Evolutionary conservation across 73 alveolate genomes (phyloP), one percentile per base, ranked within the genome.

Genomic region (Urostyla sp.): DNA sequence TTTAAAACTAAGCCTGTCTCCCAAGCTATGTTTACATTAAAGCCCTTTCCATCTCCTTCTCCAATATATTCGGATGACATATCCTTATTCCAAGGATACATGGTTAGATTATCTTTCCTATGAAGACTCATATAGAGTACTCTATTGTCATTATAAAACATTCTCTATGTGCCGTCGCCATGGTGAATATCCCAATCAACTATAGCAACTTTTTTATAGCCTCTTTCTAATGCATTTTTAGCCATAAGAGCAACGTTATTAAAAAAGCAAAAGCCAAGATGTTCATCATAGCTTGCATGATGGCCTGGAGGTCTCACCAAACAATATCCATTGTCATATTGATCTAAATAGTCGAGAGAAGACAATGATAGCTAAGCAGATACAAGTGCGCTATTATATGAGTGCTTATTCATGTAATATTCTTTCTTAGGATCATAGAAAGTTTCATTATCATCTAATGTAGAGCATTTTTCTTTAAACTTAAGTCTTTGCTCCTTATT

Each of bases 141-240:
- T 85, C 91, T 76, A 0, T 72, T 72, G 45, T 82, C 90, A 31
- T 55, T 21, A 52, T 78, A 80, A 84, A 93, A 93, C 48, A 93
- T 91, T 35, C 80, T 60, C 51, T 93, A 96, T 0, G 98, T 93
- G 16, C 98, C 98, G 79, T 93, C 95, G 26, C 98, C 98, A 74
- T 93, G 98, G 63, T 93, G 98, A 5, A 93, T 96, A 66, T 93
- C 98, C 95, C 96, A 93, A 72, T 93, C 98, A 36, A 93, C 58
- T 30, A 93, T 88, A 34, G 88, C 86, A 28, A 89, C 81, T 66
- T 66, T 82, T 31, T 45, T 91, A 31, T 16, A 50, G 6, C 40
- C 49, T 26, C 35, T 37, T n/a, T 77, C 86, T 49, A 66, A 48
- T 15, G 74, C 77, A 13, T 15, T 53, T 24, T 86, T 67, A 0